Evolutionary conservation across 2,329 filamentous ascomycete species (phyloP).

Genomic region (Fusarium tuaranense): DNA sequence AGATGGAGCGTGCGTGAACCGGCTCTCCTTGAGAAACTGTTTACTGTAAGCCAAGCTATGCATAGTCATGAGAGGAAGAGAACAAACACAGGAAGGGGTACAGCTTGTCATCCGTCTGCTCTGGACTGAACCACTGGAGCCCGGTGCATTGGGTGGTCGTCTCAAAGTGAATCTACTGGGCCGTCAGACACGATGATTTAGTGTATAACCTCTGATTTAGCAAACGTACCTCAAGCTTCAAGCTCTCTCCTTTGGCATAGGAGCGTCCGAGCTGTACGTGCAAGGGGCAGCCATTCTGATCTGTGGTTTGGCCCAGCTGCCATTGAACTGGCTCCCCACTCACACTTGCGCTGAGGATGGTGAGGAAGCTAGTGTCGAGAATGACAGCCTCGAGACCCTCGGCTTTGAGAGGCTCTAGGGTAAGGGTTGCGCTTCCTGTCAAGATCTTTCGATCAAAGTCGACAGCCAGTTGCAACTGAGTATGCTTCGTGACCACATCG

Average conservation of each 20-base stretch:
- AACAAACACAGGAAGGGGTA: background rate
- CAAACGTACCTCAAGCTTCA: background rate
- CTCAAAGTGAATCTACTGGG: background rate
- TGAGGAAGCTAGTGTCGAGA: background rate
- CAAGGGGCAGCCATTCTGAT: background rate
- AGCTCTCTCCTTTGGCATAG: background rate
- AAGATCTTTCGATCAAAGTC: background rate
- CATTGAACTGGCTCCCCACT: background rate
- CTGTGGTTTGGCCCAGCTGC: background rate
- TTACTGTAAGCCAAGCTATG: background rate
- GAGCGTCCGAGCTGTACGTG: background rate
- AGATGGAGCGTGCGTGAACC: background rate
- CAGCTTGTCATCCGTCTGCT: background rate
- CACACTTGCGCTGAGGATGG: background rate
- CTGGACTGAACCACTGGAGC: background rate
- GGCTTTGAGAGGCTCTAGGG: background rate
- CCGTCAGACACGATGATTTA: background rate
- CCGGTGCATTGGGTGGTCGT: background rate
- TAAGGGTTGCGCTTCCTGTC: background rate
- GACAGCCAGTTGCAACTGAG: background rate
- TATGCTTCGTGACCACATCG: background rate
- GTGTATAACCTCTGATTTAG: background rate
- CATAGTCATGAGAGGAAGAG: background rate
- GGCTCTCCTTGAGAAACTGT: background rate
- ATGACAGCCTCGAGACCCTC: background rate